These are phyloP conservation scores for Saccharum hybrid DNA, from an alignment of 202 grass and related monocot genomes.

Conservation along the genomic window DNA sequence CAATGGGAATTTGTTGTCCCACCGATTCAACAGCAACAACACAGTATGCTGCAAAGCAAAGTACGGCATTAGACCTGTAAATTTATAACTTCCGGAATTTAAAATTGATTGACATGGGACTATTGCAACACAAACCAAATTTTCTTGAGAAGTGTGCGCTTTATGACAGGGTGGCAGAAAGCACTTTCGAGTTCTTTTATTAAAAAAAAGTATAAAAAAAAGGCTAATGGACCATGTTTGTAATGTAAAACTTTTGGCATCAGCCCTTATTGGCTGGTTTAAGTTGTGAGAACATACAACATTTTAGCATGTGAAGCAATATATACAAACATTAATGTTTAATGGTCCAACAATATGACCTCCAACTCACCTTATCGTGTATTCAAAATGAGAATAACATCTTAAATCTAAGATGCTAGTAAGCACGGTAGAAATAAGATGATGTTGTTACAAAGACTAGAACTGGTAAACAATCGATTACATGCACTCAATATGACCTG, in stretches of 20 bases:
- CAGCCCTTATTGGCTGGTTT: not conserved
- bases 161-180: not conserved
- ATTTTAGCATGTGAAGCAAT: not conserved
- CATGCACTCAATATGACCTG: not conserved
- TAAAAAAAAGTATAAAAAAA: not conserved
- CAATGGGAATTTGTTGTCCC: constrained; percentile 87
- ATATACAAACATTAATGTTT: not conserved
- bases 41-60: constrained; percentile 77
- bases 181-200: not conserved
- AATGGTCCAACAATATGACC: not conserved
- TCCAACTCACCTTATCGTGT: too few species aligned
- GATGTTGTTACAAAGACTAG: not conserved
- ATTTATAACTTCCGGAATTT: not conserved
- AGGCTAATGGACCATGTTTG: not conserved
- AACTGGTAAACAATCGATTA: not conserved
- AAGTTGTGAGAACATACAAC: not conserved
- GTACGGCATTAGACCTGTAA: not conserved
- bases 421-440: not conserved
- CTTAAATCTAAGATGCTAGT: not conserved
- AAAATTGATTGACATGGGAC: not conserved
- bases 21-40: constrained; percentile 86
- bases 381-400: not conserved
- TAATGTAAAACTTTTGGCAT: not conserved
- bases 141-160: not conserved
- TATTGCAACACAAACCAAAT: not conserved